These are phyloP conservation scores for Globisporangium ultimum DNA, from an alignment of 352 stramenopile species.

Conservation along the genomic window DNA sequence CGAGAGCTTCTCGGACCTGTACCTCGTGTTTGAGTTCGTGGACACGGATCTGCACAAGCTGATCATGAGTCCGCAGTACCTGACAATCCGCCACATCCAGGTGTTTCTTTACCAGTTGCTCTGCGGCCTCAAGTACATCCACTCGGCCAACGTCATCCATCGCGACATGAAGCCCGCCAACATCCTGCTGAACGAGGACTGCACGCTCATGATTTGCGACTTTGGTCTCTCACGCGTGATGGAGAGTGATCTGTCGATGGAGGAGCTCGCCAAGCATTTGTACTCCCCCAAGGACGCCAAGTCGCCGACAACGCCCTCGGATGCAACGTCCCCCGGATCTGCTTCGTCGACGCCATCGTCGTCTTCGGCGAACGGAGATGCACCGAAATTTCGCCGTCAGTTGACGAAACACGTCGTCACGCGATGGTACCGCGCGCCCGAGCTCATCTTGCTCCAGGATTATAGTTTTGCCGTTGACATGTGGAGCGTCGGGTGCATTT, in stretches of 20 bases:
- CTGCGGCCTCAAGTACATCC: slow-evolving; percentile 95
- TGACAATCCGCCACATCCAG: slow-evolving; percentile 95
- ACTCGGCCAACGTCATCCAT: slow-evolving; percentile 90
- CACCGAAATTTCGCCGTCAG: slow-evolving; percentile 84
- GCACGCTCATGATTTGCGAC: slow-evolving; percentile 84
- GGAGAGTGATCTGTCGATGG: slow-evolving; percentile 71
- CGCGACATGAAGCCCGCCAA: slow-evolving; percentile 89
- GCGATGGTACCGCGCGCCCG: slow-evolving; percentile 96
- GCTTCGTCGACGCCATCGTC: slow-evolving; percentile 73
- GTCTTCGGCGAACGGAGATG: slow-evolving; percentile 30
- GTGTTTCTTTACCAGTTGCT: slow-evolving; percentile 97
- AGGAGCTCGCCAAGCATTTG: slow-evolving; percentile 71
- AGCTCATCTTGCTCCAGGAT: slow-evolving; percentile 95
- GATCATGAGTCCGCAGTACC: slow-evolving; percentile 91
- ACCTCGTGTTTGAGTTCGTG: slow-evolving; percentile 92
- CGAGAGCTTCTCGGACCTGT: slow-evolving; percentile 87
- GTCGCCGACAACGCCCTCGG: slow-evolving; percentile 62
- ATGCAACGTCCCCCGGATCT: slow-evolving; percentile 57
- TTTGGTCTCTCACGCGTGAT: slow-evolving; percentile 84
- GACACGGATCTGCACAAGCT: slow-evolving; percentile 94
- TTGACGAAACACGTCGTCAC: slow-evolving; percentile 98
- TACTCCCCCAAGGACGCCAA: slow-evolving; percentile 80
- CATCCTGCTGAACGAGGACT: slow-evolving; percentile 87
- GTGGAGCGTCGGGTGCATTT: slow-evolving; percentile 98
- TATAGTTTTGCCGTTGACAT: slow-evolving; percentile 98